Evolutionary conservation across 2,329 filamentous ascomycete genomes (phyloP).

Genomic region (Beauveria rudraprayagi): DNA sequence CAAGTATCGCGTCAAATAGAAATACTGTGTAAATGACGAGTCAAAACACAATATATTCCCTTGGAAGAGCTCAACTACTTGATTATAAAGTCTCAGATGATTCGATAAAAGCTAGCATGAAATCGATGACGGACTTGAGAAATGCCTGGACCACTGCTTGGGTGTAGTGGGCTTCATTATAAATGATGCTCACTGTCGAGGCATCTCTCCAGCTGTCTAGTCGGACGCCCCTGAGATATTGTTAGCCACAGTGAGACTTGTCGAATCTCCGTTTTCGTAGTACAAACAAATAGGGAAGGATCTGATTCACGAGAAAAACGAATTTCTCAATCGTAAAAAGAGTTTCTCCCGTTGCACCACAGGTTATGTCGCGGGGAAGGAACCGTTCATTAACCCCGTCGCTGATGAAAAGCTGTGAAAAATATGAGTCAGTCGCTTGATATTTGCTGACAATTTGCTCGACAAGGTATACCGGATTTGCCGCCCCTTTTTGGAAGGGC

Average conservation of each 20-base stretch:
- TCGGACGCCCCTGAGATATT: constrained; percentile 1
- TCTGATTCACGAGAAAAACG: neutral
- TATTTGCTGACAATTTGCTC: neutral
- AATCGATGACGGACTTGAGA: neutral
- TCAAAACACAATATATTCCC: no score
- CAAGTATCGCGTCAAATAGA: no score
- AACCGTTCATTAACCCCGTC: neutral
- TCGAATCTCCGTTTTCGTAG: neutral
- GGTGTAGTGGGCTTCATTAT: constrained; percentile 9
- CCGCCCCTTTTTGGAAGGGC: neutral
- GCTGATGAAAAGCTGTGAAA: neutral
- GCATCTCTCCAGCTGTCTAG: constrained; percentile 10
- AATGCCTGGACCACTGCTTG: neutral
- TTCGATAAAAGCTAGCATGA: neutral
- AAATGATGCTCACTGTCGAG: constrained; percentile 6
- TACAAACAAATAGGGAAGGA: neutral
- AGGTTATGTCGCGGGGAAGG: neutral
- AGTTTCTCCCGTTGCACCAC: neutral
- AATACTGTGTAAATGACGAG: no score
- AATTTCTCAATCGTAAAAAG: neutral
- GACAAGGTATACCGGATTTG: neutral
- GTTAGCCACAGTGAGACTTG: neutral
- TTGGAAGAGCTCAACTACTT: no score
- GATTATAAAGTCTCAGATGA: no score
- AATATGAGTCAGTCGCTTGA: neutral